These are phyloP conservation scores for Trichaptum fuscoviolaceum DNA, from an alignment of 768 basidiomycete genomes.

Conservation along the genomic window DNA sequence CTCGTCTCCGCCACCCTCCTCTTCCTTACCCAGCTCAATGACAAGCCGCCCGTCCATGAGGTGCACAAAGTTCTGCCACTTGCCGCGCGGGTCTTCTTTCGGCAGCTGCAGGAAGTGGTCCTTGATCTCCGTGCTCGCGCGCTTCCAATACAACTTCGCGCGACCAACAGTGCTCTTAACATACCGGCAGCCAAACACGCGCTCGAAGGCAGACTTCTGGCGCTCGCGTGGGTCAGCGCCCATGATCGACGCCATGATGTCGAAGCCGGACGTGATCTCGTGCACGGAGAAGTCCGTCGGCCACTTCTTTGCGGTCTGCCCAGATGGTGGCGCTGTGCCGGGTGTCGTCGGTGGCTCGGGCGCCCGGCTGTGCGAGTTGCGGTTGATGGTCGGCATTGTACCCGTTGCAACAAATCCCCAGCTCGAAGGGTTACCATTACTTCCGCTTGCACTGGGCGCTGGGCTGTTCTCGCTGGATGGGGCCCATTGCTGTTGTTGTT, in stretches of 20 bases:
- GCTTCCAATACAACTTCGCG: slow-evolving; percentile 63
- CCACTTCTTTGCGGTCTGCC: slow-evolving; percentile 47
- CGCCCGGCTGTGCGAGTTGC: slow-evolving; percentile 2
- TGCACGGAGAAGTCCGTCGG: slow-evolving; percentile 71
- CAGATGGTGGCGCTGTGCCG: slow-evolving; percentile 13
- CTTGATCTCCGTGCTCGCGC: slow-evolving; percentile 43
- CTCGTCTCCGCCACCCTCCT: neutral
- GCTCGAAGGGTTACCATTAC: neutral
- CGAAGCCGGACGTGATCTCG: slow-evolving; percentile 59
- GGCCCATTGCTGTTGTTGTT: neutral
- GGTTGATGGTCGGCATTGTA: slow-evolving; percentile 2
- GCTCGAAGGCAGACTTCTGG: slow-evolving; percentile 63
- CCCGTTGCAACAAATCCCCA: neutral
- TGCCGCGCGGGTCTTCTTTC: slow-evolving; percentile 46
- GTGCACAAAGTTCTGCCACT: slow-evolving; percentile 68
- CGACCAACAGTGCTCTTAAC: slow-evolving; percentile 72
- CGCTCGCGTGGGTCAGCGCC: slow-evolving; percentile 39
- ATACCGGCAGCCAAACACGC: slow-evolving; percentile 64
- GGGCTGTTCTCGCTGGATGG: neutral
- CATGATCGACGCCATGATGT: slow-evolving; percentile 38
- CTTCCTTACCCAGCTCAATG: slow-evolving; percentile 2
- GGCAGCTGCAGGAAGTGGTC: slow-evolving; percentile 53
- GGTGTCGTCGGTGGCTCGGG: slow-evolving; percentile 1
- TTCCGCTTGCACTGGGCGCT: neutral
- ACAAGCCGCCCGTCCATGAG: slow-evolving; percentile 45